phyloP scores from a whole-genome alignment of 2,329 filamentous ascomycete genomes.

The Zasmidium citrigriseum region DNA sequence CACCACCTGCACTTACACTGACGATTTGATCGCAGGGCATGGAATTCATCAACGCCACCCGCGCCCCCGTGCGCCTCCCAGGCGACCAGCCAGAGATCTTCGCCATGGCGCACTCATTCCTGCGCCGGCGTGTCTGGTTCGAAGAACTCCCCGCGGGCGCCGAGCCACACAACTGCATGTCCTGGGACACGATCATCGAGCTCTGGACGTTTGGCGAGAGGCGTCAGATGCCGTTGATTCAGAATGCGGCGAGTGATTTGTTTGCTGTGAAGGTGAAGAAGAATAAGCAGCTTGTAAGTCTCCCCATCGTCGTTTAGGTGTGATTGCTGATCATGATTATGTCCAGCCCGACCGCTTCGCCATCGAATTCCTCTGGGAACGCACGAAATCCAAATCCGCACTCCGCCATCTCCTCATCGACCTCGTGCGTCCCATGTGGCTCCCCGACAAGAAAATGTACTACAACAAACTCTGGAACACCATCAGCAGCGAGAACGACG shows the following conservation, averaged over 20 bases:
- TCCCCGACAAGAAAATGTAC: conserved; percentile 4
- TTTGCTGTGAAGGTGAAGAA: conserved; percentile 11
- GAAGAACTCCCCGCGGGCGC: not conserved
- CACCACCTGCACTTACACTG: not conserved
- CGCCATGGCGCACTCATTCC: conserved; percentile 7
- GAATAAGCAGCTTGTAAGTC: not conserved
- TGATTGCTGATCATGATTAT: not conserved
- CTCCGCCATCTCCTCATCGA: conserved; percentile 15
- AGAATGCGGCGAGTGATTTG: conserved; percentile 16
- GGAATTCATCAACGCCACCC: not conserved
- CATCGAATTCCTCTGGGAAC: conserved; percentile 16
- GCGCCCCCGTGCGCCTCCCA: conserved; percentile 12
- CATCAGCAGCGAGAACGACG: conserved; percentile 7
- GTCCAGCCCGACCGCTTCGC: conserved; percentile 14
- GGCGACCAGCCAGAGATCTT: conserved; percentile 14
- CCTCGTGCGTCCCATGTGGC: conserved; percentile 15
- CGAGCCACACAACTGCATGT: conserved; percentile 4
- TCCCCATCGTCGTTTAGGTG: not conserved
- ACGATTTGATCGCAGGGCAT: not conserved
- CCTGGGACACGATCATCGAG: conserved; percentile 17
- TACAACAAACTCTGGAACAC: conserved; percentile 10
- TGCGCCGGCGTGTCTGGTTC: conserved; percentile 7
- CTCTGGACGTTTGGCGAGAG: conserved; percentile 14
- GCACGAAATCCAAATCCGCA: conserved; percentile 3
- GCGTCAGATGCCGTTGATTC: conserved; percentile 16